Percentiles rank a stretch among this genome's conserved stretches.
phyloP scores from a whole-genome alignment of 75 land plant genomes.

The Larix kaempferi region DNA sequence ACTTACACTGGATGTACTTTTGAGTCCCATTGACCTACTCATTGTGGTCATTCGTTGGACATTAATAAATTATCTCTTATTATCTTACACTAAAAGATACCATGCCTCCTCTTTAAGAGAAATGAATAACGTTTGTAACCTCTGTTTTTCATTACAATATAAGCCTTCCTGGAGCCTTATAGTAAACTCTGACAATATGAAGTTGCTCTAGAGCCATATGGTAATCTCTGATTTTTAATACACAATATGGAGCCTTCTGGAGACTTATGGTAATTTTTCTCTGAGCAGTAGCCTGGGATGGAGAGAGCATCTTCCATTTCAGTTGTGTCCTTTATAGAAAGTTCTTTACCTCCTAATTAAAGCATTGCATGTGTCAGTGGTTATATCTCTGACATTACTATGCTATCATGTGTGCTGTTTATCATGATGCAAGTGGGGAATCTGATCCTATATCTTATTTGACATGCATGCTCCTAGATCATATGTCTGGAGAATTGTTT shows the following conservation, averaged over 20 bases:
- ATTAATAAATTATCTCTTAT: not conserved
- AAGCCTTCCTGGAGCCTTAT: not conserved
- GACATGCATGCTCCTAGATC: not conserved
- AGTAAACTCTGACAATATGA: not conserved
- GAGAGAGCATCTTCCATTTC: not conserved
- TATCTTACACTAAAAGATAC: not conserved
- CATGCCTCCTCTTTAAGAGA: not conserved
- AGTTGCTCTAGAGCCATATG: no score
- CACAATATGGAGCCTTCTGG: no score
- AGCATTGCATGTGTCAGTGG: not conserved
- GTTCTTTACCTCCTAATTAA: not conserved
- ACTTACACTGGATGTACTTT: no score
- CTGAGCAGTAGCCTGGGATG: not conserved
- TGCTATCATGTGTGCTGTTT: not conserved
- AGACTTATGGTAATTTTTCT: not conserved
- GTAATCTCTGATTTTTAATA: no score
- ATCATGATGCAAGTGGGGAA: not conserved
- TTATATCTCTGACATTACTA: no score
- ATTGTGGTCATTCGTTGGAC: no score
- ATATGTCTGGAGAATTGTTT: not conserved
- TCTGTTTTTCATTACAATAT: no score
- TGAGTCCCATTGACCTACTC: no score
- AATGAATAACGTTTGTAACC: not conserved
- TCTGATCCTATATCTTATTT: not conserved
- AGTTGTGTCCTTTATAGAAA: not conserved